These are phyloP conservation scores for Ustanciosporium gigantosporum DNA, from an alignment of 1,284 basidiomycete genomes.

Conservation along the genomic window DNA sequence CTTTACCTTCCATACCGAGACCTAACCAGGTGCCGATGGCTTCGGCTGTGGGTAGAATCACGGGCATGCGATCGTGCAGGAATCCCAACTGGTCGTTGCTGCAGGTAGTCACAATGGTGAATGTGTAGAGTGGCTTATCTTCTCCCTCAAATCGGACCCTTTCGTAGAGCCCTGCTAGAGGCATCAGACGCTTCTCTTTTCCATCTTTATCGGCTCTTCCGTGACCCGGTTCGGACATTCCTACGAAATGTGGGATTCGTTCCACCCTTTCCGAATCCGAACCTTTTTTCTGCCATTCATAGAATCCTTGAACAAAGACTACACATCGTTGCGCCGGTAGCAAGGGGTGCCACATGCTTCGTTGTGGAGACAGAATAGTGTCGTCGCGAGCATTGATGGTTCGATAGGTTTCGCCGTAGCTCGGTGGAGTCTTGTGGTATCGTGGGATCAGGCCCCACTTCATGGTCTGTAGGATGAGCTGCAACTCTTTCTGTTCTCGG, in stretches of 20 bases:
- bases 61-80: slow-evolving; percentile 85
- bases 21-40: slow-evolving; percentile 79
- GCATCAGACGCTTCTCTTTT: slow-evolving; percentile 72
- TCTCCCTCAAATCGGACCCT: slow-evolving; percentile 67
- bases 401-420: slow-evolving; percentile 70
- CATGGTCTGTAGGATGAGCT: slow-evolving; percentile 61
- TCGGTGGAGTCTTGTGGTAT: slow-evolving; percentile 73
- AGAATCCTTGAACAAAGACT: slow-evolving; percentile 57
- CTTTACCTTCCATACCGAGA: slow-evolving; percentile 62
- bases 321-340: slow-evolving; percentile 48
- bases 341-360: slow-evolving; percentile 31
- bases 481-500: slow-evolving; percentile 6
- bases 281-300: slow-evolving; percentile 48
- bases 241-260: slow-evolving; percentile 70
- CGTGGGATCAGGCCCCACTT: slow-evolving; percentile 88
- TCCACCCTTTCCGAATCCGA: slow-evolving; percentile 16
- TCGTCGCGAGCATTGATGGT: slow-evolving; percentile 90
- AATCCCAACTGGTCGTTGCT: slow-evolving; percentile 61
- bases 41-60: slow-evolving; percentile 72
- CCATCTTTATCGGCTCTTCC: slow-evolving; percentile 71
- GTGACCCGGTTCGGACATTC: slow-evolving; percentile 69
- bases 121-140: slow-evolving; percentile 73
- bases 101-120: slow-evolving; percentile 82
- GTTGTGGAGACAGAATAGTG: slow-evolving; percentile 66
- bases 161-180: slow-evolving; percentile 87